phyloP scores from a whole-genome alignment of 1,284 basidiomycete genomes.

The Ustilago crameri region DNA sequence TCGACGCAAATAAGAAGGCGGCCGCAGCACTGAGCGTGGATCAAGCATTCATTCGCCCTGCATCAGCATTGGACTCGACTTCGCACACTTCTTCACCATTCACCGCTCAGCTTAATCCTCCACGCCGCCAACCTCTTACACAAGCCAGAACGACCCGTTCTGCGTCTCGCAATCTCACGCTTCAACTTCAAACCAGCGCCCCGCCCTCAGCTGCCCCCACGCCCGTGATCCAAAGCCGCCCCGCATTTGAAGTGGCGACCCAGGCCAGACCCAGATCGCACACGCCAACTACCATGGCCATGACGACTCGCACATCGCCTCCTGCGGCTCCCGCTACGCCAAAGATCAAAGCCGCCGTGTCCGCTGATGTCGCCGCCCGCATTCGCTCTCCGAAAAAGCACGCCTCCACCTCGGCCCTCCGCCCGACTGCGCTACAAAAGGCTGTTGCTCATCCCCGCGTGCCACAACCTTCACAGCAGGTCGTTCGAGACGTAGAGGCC shows the following conservation, averaged over 20 bases:
- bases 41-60: conserved; percentile 8
- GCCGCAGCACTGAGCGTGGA: not conserved
- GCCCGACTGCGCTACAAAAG: conserved; percentile 6
- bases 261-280: conserved; percentile 32
- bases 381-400: conserved; percentile 40
- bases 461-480: conserved; percentile 9
- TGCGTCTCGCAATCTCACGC: conserved; percentile 8
- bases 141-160: conserved; percentile 16
- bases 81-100: conserved; percentile 11
- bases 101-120: not conserved
- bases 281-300: conserved; percentile 25
- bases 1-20: not conserved
- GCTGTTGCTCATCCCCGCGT: not conserved
- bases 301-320: conserved; percentile 5
- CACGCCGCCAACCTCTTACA: not conserved
- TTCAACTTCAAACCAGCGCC: conserved; percentile 2
- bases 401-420: conserved; percentile 29
- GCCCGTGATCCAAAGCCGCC: conserved; percentile 19
- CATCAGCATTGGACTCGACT: conserved; percentile 19
- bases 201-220: conserved; percentile 16
- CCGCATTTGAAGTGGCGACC: conserved; percentile 7
- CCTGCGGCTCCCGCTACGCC: conserved; percentile 14
- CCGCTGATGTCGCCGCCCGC: conserved; percentile 41
- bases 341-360: conserved; percentile 44
- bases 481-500: conserved; percentile 10